Evolutionary conservation across 352 stramenopile genomes (phyloP).

Genomic region (Phytophthora cajani): DNA sequence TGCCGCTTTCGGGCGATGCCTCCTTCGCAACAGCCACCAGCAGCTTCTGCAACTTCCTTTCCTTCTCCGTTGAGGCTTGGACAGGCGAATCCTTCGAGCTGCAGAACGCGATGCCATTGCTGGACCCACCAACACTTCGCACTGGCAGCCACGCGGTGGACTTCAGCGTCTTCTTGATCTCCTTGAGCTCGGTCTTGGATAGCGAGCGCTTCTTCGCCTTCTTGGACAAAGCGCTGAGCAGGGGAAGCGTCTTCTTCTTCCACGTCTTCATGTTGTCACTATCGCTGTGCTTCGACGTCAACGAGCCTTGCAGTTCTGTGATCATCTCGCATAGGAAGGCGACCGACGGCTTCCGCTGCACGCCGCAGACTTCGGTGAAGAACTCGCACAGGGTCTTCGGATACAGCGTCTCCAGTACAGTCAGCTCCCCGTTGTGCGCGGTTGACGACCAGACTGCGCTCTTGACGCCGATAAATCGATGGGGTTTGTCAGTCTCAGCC

Average conservation of each 20-base stretch:
- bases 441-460: conserved; percentile 57
- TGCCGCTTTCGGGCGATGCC: not conserved
- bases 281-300: conserved; percentile 1
- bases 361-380: conserved; percentile 69
- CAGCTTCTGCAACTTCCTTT: conserved; percentile 52
- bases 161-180: conserved; percentile 58
- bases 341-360: conserved; percentile 68
- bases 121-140: conserved; percentile 15
- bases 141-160: conserved; percentile 44
- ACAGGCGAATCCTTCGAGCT: conserved; percentile 41
- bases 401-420: conserved; percentile 61
- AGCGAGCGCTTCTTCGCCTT: conserved; percentile 52
- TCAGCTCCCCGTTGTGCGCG: conserved; percentile 35
- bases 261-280: conserved; percentile 37
- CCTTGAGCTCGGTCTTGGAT: conserved; percentile 45
- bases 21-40: conserved; percentile 37
- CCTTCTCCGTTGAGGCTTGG: conserved; percentile 35
- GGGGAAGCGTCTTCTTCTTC: conserved; percentile 47
- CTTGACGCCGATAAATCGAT: conserved; percentile 34
- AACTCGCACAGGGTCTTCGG: conserved; percentile 58
- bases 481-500: not conserved
- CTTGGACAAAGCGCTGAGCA: conserved; percentile 52
- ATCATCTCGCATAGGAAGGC: conserved; percentile 52
- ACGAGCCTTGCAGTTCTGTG: conserved; percentile 5
- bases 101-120: conserved; percentile 28